Base-by-base conservation (phyloP, 805 yeast species). In the Saccharomycopsis schoenii region DNA sequence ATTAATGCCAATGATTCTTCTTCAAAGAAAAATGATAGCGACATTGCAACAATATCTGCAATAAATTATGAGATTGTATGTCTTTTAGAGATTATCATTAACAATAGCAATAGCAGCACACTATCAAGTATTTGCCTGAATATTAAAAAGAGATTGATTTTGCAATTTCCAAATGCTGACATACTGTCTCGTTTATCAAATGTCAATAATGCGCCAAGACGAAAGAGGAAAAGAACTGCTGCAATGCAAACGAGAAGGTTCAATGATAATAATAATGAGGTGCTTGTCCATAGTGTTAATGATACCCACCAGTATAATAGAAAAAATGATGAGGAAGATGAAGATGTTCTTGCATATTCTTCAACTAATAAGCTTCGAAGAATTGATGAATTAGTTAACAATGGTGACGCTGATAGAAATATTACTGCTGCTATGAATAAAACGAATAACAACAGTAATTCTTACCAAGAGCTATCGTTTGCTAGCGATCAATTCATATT, bases 401-500 rank as follows among this genome's bases (percentile, higher is more conserved):
- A 19, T 25, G 25, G 10, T 47, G 34, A 47, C 15, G 4, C 4
- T 9, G 9, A 21, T 10, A 47, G 21, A 11, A 5, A 9, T 25
- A 34, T 21, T 11, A 24, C 52, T 10, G 47, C 50, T 37, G 47
- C 50, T 37, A 14, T 24, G 15, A 12, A 34, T 36, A 50, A 37
- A 25, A 12, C n/a, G 14, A n/a, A 4, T 24, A 51, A 52, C 57
- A 39, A 57, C 24, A 34, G 36, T n/a, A 47, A 47, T 47, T 15
- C 21, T 21, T 24, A 14, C 52, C 52, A 47, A 47, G 52, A 47
- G 9, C 34, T 47, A 15, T 24, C 52, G 14, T 21, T 47, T 24
- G 52, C 52, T 21, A 62, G 34, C 36, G 62, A 62, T 15, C 60
- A 56, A 34, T 56, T 62, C 56, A 24, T 58, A 6, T 54, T 52